These are phyloP conservation scores for Colletotrichum sp. DNA, from an alignment of 2,329 filamentous ascomycete genomes.

Conservation along the genomic window DNA sequence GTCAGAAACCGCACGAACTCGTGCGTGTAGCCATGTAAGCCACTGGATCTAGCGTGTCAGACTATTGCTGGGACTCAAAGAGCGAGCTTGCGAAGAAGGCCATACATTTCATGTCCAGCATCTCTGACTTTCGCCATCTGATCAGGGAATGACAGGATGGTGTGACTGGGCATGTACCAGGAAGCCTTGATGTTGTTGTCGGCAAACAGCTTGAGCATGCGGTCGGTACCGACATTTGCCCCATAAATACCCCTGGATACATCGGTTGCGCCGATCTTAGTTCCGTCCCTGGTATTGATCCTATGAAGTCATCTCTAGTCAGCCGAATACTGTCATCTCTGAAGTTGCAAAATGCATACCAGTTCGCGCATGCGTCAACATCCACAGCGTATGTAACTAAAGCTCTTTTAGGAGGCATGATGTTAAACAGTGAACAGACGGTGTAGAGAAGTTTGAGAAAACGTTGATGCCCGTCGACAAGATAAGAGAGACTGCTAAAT, in stretches of 20 bases:
- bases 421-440: neutral
- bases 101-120: conserved; percentile 23
- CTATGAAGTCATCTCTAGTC: neutral
- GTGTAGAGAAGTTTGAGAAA: neutral
- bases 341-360: neutral
- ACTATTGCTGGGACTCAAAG: neutral
- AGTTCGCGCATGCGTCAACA: neutral
- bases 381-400: neutral
- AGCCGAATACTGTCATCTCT: neutral
- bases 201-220: conserved; percentile 22
- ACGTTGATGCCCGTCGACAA: neutral
- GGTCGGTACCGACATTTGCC: conserved; percentile 22
- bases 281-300: neutral
- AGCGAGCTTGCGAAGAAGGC: neutral
- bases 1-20: conserved; percentile 22
- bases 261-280: conserved; percentile 8
- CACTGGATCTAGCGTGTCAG: neutral
- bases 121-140: conserved; percentile 25
- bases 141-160: conserved; percentile 22
- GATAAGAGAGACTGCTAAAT: neutral
- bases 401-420: neutral
- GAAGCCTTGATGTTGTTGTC: conserved; percentile 24
- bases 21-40: conserved; percentile 25
- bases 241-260: conserved; percentile 24
- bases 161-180: conserved; percentile 24